Base-by-base conservation (phyloP, 768 basidiomycete species). In the Brasilioporus rufonigricans region DNA sequence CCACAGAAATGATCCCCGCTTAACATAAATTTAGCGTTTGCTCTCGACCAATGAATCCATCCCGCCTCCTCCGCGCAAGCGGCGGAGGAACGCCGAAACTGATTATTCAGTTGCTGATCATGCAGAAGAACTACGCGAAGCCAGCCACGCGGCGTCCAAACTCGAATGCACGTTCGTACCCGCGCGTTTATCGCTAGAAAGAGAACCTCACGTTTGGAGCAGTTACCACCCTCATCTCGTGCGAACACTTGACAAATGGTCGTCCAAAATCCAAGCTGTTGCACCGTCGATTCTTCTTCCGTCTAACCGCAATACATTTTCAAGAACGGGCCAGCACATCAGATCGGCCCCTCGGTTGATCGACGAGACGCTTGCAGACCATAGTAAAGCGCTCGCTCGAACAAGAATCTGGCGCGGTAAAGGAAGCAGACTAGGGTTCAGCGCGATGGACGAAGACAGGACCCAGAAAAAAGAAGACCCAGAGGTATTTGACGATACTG, bases 251-350 rank as follows among this genome's bases (percentile, higher is more conserved):
- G 76, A 80, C 36, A 98, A 98, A 71, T 99, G 97, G 97, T 97
- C 93, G 11, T 79, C 87, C 24, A 99, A 98, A 75, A 89, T 98
- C 36, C 91, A 94, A 64, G 91, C 95, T 1, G 94, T 97, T 6
- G 83, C 93, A 2, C 87, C 93, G 12, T 85, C 87, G 8, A 85
- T 80, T 39, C 81, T 91, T 13, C 76, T 86, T 6, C 85, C 87
- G 40, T 82, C 80, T 13, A 87, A 83, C 60, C 81, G 82, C n/a
- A 85, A 83, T 53, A 74, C 87, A 7, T 92, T 93, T 70, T 79
- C 79, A 40, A 80, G 76, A 73, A 76, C 75, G 65, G 77, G 76
- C 38, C 83, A 79, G 66, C 77, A 73, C 46, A 70, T 76, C 50
- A 89, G 84, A 66, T 82, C 84, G 32, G 83, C 87, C 5, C 80